A percentile compares a stretch with the other conserved stretches of the same genome.
Evolutionary conservation across 169 alveolate genomes (phyloP).

Genomic region (Babesia caballi): DNA sequence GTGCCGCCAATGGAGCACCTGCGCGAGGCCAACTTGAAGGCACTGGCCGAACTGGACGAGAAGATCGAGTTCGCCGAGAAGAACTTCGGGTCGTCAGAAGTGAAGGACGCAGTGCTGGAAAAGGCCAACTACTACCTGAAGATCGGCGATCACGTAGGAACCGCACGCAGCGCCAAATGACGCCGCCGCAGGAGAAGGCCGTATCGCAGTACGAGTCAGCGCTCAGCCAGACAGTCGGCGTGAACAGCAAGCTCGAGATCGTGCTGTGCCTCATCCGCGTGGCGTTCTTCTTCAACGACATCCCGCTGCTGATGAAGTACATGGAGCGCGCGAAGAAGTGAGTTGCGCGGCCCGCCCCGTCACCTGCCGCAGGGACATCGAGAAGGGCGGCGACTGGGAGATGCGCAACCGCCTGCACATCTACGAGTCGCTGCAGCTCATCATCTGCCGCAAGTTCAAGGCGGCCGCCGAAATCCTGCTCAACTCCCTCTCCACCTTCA

Average conservation of each 20-base stretch:
- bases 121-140: slow-evolving; percentile 83
- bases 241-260: slow-evolving; percentile 76
- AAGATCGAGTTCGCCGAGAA: slow-evolving; percentile 86
- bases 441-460: slow-evolving; percentile 85
- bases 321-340: slow-evolving; percentile 68
- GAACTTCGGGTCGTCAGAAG: slow-evolving; percentile 86
- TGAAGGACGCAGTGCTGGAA: slow-evolving; percentile 86
- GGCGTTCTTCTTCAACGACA: slow-evolving; percentile 68
- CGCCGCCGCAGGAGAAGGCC: slow-evolving; percentile 67
- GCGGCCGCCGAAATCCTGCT: slow-evolving; percentile 74
- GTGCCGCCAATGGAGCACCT: slow-evolving; percentile 55
- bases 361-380: slow-evolving; percentile 77
- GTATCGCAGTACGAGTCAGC: slow-evolving; percentile 76
- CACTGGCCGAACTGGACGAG: slow-evolving; percentile 75
- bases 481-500: slow-evolving; percentile 90
- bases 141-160: slow-evolving; percentile 75
- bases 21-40: slow-evolving; percentile 63
- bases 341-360: slow-evolving; percentile 4
- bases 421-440: slow-evolving; percentile 84
- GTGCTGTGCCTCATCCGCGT: slow-evolving; percentile 73
- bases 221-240: slow-evolving; percentile 79
- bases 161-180: background rate
- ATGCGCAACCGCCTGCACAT: slow-evolving; percentile 93
- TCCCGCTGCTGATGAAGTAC: slow-evolving; percentile 61
- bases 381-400: slow-evolving; percentile 98